Evolutionary conservation across 2,329 filamentous ascomycete species (phyloP).

Genomic region (Aspergillus amoenus): DNA sequence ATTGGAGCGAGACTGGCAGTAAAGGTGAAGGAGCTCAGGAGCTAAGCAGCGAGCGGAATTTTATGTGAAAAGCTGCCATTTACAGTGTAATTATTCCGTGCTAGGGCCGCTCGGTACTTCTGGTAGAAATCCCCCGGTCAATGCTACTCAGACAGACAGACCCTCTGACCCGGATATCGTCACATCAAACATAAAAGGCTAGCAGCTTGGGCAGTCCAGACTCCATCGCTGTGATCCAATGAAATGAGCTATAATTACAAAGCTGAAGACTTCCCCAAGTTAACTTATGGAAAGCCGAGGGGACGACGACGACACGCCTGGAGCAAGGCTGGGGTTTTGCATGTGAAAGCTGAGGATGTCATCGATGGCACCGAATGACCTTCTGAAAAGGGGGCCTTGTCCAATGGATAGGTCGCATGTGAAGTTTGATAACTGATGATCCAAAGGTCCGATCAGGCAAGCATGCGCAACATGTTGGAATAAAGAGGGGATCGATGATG

Average conservation of each 20-base stretch:
- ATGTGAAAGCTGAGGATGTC: conserved; percentile 13
- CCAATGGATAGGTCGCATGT: conserved; percentile 13
- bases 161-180: neutral
- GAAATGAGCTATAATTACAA: neutral
- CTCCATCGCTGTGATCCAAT: neutral
- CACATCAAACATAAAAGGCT: neutral
- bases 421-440: conserved; percentile 5
- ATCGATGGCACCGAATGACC: conserved; percentile 8
- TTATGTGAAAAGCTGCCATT: neutral
- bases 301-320: neutral
- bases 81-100: neutral
- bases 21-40: neutral
- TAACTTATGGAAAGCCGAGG: neutral
- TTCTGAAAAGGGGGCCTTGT: neutral
- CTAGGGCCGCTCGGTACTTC: neutral
- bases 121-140: neutral
- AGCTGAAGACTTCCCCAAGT: neutral
- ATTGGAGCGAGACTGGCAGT: neutral
- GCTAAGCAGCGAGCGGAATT: neutral
- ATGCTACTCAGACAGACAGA: neutral
- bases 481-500: neutral
- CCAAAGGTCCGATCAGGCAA: neutral
- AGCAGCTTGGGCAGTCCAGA: neutral
- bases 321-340: neutral
- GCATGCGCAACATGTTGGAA: neutral